Evolutionary conservation across 768 basidiomycete genomes (phyloP).

Genomic region (Macrolepiota dolichaula): DNA sequence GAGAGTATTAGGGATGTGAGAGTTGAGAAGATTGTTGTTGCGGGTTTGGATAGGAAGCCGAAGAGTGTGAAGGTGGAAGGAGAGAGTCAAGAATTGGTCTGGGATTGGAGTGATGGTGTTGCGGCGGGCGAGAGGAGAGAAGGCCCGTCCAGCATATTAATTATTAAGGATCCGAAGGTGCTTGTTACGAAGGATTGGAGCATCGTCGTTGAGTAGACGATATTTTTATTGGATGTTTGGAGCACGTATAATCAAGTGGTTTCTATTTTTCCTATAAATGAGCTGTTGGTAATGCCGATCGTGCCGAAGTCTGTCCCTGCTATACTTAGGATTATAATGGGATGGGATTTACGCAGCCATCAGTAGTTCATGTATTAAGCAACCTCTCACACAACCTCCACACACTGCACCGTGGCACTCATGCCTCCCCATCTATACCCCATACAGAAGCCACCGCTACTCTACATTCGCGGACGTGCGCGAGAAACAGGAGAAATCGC

Average conservation of each 20-base stretch:
- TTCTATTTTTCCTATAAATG: no score
- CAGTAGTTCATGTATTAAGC: no score
- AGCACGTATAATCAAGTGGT: not conserved
- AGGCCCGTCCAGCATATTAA: slow-evolving; percentile 62
- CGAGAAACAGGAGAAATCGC: no score
- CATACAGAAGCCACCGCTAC: no score
- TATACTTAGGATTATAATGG: no score
- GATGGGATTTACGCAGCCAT: no score
- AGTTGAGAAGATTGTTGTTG: slow-evolving; percentile 78
- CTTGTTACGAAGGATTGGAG: slow-evolving; percentile 62
- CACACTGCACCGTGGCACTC: no score
- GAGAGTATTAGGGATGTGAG: slow-evolving; percentile 62
- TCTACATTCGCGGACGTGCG: no score
- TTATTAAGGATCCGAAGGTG: slow-evolving; percentile 73
- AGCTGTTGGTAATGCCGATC: no score
- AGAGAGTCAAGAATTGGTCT: slow-evolving; percentile 49
- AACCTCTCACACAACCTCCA: no score
- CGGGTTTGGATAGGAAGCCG: slow-evolving; percentile 69
- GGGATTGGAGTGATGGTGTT: slow-evolving; percentile 63
- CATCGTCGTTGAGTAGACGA: slow-evolving; percentile 33
- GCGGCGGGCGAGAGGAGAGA: slow-evolving; percentile 55
- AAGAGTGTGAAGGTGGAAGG: slow-evolving; percentile 51
- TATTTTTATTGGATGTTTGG: not conserved
- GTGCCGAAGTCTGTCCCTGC: no score
- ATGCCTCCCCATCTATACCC: no score